These are phyloP conservation scores for Echria macrotheca DNA, from an alignment of 495 filamentous ascomycete species.

Conservation along the genomic window DNA sequence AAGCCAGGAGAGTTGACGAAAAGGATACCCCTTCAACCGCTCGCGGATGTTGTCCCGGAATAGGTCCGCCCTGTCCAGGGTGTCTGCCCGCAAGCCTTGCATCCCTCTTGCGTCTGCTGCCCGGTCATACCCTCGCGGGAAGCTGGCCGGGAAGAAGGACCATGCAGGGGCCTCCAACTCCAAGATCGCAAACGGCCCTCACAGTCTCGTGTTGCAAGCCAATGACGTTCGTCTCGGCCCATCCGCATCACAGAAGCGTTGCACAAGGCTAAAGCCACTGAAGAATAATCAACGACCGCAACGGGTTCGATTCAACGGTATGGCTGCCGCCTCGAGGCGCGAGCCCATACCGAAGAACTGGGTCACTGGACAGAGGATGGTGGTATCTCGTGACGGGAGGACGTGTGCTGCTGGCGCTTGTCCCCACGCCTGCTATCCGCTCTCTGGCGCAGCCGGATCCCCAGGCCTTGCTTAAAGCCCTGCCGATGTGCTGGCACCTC, in stretches of 20 bases:
- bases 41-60: background rate
- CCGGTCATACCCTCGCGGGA: background rate
- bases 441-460: too few relatives aligned
- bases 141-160: background rate
- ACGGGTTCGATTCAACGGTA: too few relatives aligned
- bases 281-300: too few relatives aligned
- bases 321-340: too few relatives aligned
- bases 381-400: background rate
- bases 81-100: background rate
- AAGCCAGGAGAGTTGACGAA: background rate
- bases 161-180: background rate
- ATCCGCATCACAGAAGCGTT: background rate
- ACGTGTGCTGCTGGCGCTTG: too few relatives aligned
- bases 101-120: background rate
- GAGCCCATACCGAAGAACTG: background rate
- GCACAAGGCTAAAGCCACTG: background rate
- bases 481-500: too few relatives aligned
- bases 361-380: background rate
- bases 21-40: background rate
- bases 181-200: background rate
- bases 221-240: background rate
- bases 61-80: background rate
- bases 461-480: too few relatives aligned
- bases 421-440: too few relatives aligned
- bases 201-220: background rate